These are phyloP conservation scores for Rehmannia glutinosa DNA, from an alignment of 257 asterid species.

Conservation along the genomic window DNA sequence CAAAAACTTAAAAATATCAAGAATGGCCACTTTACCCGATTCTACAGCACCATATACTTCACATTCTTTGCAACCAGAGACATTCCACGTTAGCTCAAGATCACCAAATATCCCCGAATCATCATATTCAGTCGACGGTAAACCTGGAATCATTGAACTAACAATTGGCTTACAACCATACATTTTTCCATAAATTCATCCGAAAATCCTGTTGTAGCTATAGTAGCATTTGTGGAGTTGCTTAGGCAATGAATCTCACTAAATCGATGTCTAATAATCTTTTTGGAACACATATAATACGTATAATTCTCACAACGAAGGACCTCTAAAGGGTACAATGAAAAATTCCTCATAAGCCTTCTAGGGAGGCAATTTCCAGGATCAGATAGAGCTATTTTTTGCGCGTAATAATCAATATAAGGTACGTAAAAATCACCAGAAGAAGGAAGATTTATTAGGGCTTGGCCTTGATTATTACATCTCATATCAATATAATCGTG, in stretches of 20 bases:
- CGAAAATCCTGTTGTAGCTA: not conserved
- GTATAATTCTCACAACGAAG: slow-evolving; percentile 19
- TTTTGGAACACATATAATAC: slow-evolving; percentile 21
- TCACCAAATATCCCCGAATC: not conserved
- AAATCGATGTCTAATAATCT: not conserved
- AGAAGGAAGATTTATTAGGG: slow-evolving; percentile 21
- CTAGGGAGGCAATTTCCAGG: slow-evolving; percentile 25
- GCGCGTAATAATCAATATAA: slow-evolving; percentile 11
- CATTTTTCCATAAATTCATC: not conserved
- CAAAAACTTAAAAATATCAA: not conserved
- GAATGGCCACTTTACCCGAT: not conserved
- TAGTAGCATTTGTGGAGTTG: slow-evolving; percentile 25
- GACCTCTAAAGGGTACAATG: slow-evolving; percentile 22
- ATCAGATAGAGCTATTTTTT: slow-evolving; percentile 18
- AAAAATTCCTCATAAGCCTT: slow-evolving; percentile 26
- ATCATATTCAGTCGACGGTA: not conserved
- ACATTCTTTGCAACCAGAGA: slow-evolving; percentile 21
- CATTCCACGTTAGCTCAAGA: slow-evolving; percentile 29
- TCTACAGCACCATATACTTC: not conserved
- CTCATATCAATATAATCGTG: slow-evolving; percentile 19
- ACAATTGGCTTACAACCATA: slow-evolving; percentile 18
- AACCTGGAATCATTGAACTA: slow-evolving; percentile 25
- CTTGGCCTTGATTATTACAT: slow-evolving; percentile 17
- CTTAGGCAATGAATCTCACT: slow-evolving; percentile 22
- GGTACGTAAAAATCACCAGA: slow-evolving; percentile 30